Conservation (phyloP, 78 protist genomes). For the Dictyostelium capitatum region DNA sequence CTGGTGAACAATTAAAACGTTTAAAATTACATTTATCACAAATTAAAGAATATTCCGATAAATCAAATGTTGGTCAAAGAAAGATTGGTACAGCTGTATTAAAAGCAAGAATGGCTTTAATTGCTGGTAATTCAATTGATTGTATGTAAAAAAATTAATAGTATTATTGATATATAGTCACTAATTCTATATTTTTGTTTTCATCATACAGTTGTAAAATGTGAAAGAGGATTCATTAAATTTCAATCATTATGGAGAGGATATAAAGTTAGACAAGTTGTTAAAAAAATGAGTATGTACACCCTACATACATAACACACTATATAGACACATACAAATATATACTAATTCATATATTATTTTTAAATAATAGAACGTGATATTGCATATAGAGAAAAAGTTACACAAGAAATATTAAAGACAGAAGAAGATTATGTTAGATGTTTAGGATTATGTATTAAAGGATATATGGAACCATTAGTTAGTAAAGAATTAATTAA, state of each 20-base stretch:
- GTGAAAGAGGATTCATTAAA: slow-evolving; percentile 44
- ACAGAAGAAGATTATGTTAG: slow-evolving; percentile 65
- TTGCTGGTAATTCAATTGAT: slow-evolving; percentile 57
- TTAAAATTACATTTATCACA: slow-evolving; percentile 32
- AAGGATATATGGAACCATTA: slow-evolving; percentile 58
- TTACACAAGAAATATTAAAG: slow-evolving; percentile 47
- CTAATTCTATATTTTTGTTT: not conserved
- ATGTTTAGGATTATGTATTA: slow-evolving; percentile 42
- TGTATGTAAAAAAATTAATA: not conserved
- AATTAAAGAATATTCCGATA: slow-evolving; percentile 40
- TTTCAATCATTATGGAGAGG: slow-evolving; percentile 74
- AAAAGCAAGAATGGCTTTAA: slow-evolving; percentile 69
- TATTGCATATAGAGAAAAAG: slow-evolving; percentile 68
- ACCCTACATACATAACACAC: no score
- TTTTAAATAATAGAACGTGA: slow-evolving; percentile 19
- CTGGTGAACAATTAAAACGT: slow-evolving; percentile 2
- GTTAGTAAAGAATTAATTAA: slow-evolving; percentile 9
- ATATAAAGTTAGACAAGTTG: slow-evolving; percentile 45
- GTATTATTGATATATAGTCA: no score
- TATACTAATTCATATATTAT: not conserved
- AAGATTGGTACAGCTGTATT: slow-evolving; percentile 27
- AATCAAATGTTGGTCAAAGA: not conserved
- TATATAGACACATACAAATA: not conserved
- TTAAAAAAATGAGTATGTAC: slow-evolving; percentile 20
- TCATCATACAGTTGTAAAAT: slow-evolving; percentile 3